A percentile compares a stretch with the other conserved stretches of the same genome.
Evolutionary conservation across 1,284 basidiomycete species (phyloP).

Genomic region (Malassezia vespertilionis): DNA sequence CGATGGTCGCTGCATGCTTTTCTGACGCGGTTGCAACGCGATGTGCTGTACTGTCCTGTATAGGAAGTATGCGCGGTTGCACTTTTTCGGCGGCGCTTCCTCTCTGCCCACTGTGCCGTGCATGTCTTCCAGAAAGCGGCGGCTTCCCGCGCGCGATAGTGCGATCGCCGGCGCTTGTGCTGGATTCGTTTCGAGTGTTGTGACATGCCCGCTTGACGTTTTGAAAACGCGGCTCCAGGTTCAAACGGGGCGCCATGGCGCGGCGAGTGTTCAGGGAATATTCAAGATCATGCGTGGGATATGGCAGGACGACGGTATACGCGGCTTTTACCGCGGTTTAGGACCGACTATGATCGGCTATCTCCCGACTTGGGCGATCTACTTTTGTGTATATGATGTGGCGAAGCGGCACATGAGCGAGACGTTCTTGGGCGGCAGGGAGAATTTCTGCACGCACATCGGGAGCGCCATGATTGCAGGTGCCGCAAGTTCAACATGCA

Average conservation of each 20-base stretch:
- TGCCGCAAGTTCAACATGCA: conserved; percentile 36
- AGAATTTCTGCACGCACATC: conserved; percentile 40
- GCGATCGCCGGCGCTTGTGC: conserved; percentile 52
- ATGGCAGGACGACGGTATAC: conserved; percentile 35
- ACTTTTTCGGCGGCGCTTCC: no score
- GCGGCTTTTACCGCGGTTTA: conserved; percentile 43
- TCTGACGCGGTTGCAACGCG: no score
- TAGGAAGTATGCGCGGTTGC: no score
- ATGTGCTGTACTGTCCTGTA: no score
- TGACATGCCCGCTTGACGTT: conserved; percentile 93
- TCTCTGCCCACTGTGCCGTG: not conserved
- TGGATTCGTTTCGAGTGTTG: conserved; percentile 79
- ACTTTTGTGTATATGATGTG: conserved; percentile 43
- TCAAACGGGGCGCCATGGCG: conserved; percentile 50
- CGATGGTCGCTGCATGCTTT: no score
- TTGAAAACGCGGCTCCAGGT: conserved; percentile 95
- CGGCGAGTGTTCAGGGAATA: not conserved
- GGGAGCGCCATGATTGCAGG: conserved; percentile 41
- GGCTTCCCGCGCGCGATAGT: conserved; percentile 12
- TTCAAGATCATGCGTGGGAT: conserved; percentile 19
- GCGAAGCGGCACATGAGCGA: conserved; percentile 19
- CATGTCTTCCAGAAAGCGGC: not conserved
- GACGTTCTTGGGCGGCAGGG: conserved; percentile 10
- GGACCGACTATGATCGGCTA: conserved; percentile 45
- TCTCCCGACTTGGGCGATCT: conserved; percentile 46